Conservation (phyloP, 106 monocot genomes). For the Alisma plantagoaquatica region DNA sequence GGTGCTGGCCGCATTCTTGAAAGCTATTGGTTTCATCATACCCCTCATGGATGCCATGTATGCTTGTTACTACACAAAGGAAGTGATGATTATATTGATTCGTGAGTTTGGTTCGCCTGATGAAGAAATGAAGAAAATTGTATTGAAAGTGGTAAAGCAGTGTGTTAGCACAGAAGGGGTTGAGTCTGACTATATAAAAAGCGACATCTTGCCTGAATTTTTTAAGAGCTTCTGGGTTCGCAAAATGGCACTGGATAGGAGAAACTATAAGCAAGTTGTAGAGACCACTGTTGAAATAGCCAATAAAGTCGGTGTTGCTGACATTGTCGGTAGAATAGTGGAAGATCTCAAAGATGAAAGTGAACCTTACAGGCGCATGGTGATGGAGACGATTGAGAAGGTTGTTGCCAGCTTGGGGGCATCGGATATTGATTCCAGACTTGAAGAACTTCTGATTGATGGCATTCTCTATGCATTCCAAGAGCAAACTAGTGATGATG, state of each 20-base stretch:
- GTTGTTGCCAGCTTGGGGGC: constrained; percentile 92
- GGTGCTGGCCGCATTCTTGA: constrained; percentile 91
- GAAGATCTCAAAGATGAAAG: constrained; percentile 98
- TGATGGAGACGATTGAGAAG: constrained; percentile 98
- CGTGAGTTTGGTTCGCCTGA: constrained; percentile 96
- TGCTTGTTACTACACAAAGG: constrained; percentile 96
- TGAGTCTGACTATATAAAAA: constrained; percentile 85
- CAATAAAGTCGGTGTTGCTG: constrained; percentile 94
- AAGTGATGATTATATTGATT: constrained; percentile 83
- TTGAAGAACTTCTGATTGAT: constrained; percentile 94
- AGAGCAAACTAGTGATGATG: constrained; percentile 97
- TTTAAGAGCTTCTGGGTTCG: constrained; percentile 91
- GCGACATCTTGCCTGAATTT: constrained; percentile 84
- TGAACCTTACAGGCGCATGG: constrained; percentile 96
- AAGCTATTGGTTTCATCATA: constrained; percentile 96
- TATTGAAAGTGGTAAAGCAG: constrained; percentile 94
- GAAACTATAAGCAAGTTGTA: constrained; percentile 92
- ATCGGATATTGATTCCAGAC: constrained; percentile 84
- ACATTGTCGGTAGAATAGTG: constrained; percentile 87
- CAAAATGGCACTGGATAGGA: constrained; percentile 84
- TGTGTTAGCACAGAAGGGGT: constrained; percentile 98
- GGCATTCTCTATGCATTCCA: constrained; percentile 97
- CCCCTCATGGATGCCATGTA: constrained; percentile 97
- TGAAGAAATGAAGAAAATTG: constrained; percentile 99
- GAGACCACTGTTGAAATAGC: constrained; percentile 97